phyloP scores from a whole-genome alignment of 768 basidiomycete species.

The Gautieria morchelliformis region DNA sequence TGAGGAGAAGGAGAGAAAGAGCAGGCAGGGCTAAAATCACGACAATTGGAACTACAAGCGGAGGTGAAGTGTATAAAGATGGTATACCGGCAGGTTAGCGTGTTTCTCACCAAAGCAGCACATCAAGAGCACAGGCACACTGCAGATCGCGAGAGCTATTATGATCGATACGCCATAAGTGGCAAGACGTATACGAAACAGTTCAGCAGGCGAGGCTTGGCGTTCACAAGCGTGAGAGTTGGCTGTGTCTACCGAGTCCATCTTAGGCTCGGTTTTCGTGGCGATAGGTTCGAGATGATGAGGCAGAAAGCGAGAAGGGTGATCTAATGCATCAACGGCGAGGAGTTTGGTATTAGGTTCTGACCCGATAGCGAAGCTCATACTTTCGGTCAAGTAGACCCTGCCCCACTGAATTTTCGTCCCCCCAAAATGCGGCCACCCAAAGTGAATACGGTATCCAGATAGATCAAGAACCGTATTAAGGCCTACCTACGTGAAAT shows the following conservation, averaged over 20 bases:
- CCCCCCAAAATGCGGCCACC: no score
- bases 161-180: not conserved
- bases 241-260: not conserved
- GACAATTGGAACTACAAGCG: not conserved
- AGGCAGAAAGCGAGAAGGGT: no score
- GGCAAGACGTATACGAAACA: not conserved
- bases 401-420: no score
- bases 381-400: no score
- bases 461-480: no score
- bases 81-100: not conserved
- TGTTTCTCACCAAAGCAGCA: not conserved
- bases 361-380: no score
- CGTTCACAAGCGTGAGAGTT: not conserved
- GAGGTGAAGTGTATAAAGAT: not conserved
- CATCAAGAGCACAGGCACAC: not conserved
- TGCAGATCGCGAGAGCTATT: not conserved
- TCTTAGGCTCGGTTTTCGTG: no score
- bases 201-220: not conserved
- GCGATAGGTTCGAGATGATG: no score
- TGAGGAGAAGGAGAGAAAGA: not conserved
- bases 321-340: no score
- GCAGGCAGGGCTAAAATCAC: not conserved
- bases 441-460: no score
- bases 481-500: no score
- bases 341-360: no score